Conservation (phyloP, 768 basidiomycete genomes). For the Tricholoma sp. region DNA sequence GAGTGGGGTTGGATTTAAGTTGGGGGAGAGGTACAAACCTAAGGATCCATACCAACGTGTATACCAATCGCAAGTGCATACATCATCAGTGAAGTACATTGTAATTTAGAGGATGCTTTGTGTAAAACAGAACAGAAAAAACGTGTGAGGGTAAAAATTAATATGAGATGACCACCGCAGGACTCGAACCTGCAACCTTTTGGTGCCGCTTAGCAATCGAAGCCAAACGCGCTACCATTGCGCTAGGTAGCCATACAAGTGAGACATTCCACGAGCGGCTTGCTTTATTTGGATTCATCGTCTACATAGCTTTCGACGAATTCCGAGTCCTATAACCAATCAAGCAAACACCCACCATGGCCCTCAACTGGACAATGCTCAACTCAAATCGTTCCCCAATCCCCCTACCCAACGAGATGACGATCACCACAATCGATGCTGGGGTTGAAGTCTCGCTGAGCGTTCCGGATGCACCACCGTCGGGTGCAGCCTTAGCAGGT, state of each 20-base stretch:
- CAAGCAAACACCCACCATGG: constrained; percentile 42
- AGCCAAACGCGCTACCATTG: constrained; percentile 97
- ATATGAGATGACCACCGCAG: constrained; percentile 32
- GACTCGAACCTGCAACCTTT: constrained; percentile 97
- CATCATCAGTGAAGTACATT: background rate
- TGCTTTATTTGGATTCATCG: too few relatives aligned
- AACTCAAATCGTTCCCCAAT: constrained; percentile 51
- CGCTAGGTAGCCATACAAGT: constrained; percentile 64
- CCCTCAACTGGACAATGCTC: constrained; percentile 76
- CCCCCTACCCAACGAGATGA: constrained; percentile 58
- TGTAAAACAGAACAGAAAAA: too few relatives aligned
- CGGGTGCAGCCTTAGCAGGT: constrained; percentile 34
- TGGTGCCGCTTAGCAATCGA: constrained; percentile 75
- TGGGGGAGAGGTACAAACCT: background rate
- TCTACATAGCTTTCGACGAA: too few relatives aligned
- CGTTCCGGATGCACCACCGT: constrained; percentile 51
- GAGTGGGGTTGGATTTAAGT: background rate
- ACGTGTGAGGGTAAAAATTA: too few relatives aligned
- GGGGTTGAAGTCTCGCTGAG: constrained; percentile 55
- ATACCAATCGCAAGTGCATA: background rate
- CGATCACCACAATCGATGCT: constrained; percentile 48
- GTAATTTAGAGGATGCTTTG: background rate
- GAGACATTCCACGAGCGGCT: too few relatives aligned
- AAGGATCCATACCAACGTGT: background rate
- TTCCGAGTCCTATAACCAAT: background rate